Evolutionary conservation across 768 basidiomycete genomes (phyloP).

Genomic region (Boletus pseudo-olivaceus): DNA sequence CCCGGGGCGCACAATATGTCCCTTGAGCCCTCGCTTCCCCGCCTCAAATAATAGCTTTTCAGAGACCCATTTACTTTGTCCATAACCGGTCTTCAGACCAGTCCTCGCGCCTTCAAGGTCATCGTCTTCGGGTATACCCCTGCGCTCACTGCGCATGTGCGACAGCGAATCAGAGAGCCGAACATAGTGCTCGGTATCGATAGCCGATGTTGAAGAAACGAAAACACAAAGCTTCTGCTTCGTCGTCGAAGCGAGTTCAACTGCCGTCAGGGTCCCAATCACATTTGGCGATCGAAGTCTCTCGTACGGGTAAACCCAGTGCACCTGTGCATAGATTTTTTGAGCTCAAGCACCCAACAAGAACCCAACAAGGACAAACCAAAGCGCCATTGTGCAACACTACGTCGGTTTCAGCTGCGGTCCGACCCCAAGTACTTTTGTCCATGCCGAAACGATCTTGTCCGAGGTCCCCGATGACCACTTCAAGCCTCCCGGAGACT

Average conservation of each 20-base stretch:
- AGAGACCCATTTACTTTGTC: slow-evolving; percentile 98
- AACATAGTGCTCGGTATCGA: slow-evolving; percentile 91
- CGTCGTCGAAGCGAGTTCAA: slow-evolving; percentile 70
- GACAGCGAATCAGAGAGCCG: slow-evolving; percentile 72
- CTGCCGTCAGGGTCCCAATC: slow-evolving; percentile 79
- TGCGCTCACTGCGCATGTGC: slow-evolving; percentile 36
- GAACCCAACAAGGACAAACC: slow-evolving; percentile 46
- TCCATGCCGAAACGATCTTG: slow-evolving; percentile 71
- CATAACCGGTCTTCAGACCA: slow-evolving; percentile 85
- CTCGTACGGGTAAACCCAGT: slow-evolving; percentile 99
- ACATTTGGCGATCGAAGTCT: slow-evolving; percentile 91
- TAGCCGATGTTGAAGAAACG: slow-evolving; percentile 92
- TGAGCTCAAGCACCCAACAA: not conserved
- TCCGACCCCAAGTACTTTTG: slow-evolving; percentile 56
- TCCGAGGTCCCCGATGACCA: slow-evolving; percentile 81
- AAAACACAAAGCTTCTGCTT: slow-evolving; percentile 84
- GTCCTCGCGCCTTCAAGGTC: slow-evolving; percentile 80
- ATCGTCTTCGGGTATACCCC: slow-evolving; percentile 83
- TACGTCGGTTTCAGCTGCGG: slow-evolving; percentile 73
- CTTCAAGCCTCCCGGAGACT: slow-evolving; percentile 60
- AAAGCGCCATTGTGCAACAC: slow-evolving; percentile 96
- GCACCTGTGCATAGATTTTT: slow-evolving; percentile 57
- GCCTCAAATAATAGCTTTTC: slow-evolving; percentile 94
- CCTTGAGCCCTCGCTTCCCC: slow-evolving; percentile 76
- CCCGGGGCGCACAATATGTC: slow-evolving; percentile 88